A percentile compares a stretch with the other conserved stretches of the same genome.
These are phyloP conservation scores for Hypomyces rosellus DNA, from an alignment of 2,329 filamentous ascomycete genomes.

Conservation along the genomic window DNA sequence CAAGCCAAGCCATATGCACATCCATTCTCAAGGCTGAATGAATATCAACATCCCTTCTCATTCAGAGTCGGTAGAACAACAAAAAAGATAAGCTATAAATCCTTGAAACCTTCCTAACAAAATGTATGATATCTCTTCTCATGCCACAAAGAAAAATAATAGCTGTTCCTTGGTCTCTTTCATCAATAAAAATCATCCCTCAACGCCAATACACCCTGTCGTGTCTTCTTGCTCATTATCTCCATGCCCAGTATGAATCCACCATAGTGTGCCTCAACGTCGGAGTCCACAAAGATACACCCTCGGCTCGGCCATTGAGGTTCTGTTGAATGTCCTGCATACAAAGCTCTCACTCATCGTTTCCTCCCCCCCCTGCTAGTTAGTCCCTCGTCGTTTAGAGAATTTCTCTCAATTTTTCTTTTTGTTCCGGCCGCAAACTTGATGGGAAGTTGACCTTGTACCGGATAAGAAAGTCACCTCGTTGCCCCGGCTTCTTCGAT, in stretches of 20 bases:
- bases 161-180: slow-evolving; percentile 5
- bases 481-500: slow-evolving; percentile 76
- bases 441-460: slow-evolving; percentile 93
- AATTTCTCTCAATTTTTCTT: slow-evolving; percentile 73
- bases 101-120: background rate
- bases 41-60: no score
- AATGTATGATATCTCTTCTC: slow-evolving; percentile 6
- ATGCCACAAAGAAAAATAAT: slow-evolving; percentile 2
- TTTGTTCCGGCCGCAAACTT: slow-evolving; percentile 69
- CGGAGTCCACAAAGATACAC: background rate
- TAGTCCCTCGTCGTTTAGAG: slow-evolving; percentile 37
- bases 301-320: slow-evolving; percentile 6
- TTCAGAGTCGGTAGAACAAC: background rate
- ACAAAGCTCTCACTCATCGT: slow-evolving; percentile 10
- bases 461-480: slow-evolving; percentile 82
- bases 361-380: background rate
- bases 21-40: no score
- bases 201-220: slow-evolving; percentile 14
- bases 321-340: slow-evolving; percentile 12
- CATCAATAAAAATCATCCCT: slow-evolving; percentile 2
- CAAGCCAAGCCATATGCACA: no score
- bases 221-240: slow-evolving; percentile 2
- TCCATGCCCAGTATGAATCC: background rate
- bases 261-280: background rate
- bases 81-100: background rate